Base-by-base conservation (phyloP, 768 basidiomycete species). In the Daedaleopsis nitida region DNA sequence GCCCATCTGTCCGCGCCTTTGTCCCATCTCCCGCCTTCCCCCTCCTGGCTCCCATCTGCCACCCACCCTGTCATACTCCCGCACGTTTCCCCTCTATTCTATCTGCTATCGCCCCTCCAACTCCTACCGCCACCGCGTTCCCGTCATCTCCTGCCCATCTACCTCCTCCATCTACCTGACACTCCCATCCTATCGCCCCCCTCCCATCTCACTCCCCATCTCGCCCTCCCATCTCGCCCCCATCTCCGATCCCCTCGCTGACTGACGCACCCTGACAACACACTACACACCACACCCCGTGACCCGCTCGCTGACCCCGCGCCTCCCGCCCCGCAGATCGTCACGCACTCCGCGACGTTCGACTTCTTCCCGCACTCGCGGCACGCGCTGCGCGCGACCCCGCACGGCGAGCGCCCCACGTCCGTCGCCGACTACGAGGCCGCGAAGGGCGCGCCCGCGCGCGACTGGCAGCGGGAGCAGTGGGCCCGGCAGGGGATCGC, bases 301-400 rank as follows among this genome's bases (percentile, higher is more conserved):
- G 43, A 48, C 42, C 5, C 52, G 37, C 39, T 42, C 52, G n/a
- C 48, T 11, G 3, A 7, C 10, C n/a, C n/a, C 39, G 23, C 45
- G 12, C 34, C 48, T 34, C 48, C 27, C 27, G 21, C 23, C 27
- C 39, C 17, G 48, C 62, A 89, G 88, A 69, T 91, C 60, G 86
- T 87, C 43, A 89, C 82, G 14, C 93, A 94, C 67, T 84, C 86
- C 19, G 92, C 91, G 13, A 91, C 84, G 13, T 92, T 92, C 68
- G 91, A 94, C 73, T 91, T 91, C 73, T 92, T 84, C 85, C 89
- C 89, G 11, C 80, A 83, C 38, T 85, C 81, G 42, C 83, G 92
- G 34, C 92, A 94, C 70, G 92, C 89, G 14, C 77, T 92, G 39
- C 85, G 92, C 50, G 88, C 86, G 11, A 94, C 92, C 2, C 92